Conservation (phyloP, 805 yeast genomes). For the Wickerhamomyces kurtzmanii region DNA sequence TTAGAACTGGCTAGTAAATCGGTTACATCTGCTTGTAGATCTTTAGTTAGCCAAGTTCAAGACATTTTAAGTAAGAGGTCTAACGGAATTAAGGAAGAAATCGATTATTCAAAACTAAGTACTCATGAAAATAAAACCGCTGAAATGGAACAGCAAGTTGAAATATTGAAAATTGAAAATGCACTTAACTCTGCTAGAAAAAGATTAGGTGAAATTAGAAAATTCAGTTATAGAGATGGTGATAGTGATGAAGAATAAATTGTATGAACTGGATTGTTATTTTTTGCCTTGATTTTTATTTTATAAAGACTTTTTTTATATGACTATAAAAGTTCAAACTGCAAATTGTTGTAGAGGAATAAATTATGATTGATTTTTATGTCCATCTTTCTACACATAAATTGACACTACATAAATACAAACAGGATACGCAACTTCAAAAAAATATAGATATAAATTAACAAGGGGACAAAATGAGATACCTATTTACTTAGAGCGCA, state of each 20-base stretch:
- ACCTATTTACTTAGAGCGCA: constrained; percentile 19
- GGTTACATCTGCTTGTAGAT: constrained; percentile 70
- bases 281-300: no score
- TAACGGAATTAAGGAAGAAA: constrained; percentile 22
- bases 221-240: constrained; percentile 58
- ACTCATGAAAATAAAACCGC: constrained; percentile 76
- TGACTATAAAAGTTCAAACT: no score
- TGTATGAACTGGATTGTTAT: no score
- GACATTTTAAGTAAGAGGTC: constrained; percentile 32
- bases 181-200: constrained; percentile 64
- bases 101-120: constrained; percentile 60
- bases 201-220: constrained; percentile 76
- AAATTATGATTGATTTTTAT: no score
- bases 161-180: constrained; percentile 74
- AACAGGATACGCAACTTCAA: no score
- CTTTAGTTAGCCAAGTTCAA: constrained; percentile 64
- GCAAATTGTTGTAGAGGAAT: no score
- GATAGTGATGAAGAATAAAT: constrained; percentile 43
- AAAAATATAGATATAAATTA: no score
- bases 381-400: no score
- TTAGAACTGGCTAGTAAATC: constrained; percentile 59
- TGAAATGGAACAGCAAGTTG: constrained; percentile 92
- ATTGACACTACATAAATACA: no score
- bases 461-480: no score
- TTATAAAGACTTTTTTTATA: no score